phyloP scores from a whole-genome alignment of 1,284 basidiomycete species.

The Trichosporon coremiiforme region DNA sequence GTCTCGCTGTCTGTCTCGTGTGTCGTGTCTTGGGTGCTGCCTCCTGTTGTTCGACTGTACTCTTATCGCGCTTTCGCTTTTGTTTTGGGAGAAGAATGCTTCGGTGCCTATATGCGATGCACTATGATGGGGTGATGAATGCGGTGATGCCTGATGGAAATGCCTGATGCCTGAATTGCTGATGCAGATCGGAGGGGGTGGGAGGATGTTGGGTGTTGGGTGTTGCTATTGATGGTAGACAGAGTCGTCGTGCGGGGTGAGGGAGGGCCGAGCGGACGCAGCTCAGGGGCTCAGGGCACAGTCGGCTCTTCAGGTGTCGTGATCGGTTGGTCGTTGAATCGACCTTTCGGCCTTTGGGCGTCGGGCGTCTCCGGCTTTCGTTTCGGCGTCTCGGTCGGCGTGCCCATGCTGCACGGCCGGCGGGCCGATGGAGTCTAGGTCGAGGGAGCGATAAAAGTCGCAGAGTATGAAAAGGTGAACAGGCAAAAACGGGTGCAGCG shows the following conservation, averaged over 20 bases:
- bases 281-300: conserved; percentile 1
- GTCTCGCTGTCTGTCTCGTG: neutral
- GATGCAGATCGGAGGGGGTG: conserved; percentile 3
- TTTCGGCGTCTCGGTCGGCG: neutral
- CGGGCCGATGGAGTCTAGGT: neutral
- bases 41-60: too few species aligned
- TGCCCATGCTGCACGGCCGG: neutral
- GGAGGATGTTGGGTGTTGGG: too few species aligned
- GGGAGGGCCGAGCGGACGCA: neutral
- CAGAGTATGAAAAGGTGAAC: neutral
- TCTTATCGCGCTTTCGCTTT: too few species aligned
- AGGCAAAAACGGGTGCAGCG: neutral
- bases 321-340: conserved; percentile 7
- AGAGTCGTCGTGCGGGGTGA: too few species aligned
- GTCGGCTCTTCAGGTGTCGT: neutral
- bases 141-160: neutral
- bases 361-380: neutral
- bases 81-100: conserved; percentile 3
- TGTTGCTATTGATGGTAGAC: neutral
- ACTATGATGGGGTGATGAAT: neutral
- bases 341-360: neutral
- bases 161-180: conserved; percentile 11
- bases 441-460: neutral
- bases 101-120: neutral
- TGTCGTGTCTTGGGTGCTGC: neutral